Evolutionary conservation across 306 rosid genomes (phyloP), one percentile per base, ranked within the genome.

Genomic region (Trifolium dubium): DNA sequence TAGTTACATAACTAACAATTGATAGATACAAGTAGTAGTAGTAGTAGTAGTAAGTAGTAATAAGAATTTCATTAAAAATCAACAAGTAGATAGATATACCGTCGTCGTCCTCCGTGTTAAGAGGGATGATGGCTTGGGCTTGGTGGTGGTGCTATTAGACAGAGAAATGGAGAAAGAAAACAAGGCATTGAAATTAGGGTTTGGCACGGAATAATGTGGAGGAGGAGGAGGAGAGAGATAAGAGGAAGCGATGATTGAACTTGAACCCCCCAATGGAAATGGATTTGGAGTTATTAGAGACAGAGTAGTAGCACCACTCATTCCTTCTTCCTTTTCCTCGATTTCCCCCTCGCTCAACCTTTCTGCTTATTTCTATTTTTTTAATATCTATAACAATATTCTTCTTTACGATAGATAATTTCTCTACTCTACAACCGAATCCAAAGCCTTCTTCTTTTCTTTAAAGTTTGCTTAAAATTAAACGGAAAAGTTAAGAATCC

Each of bases 301-400:
- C 18, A 49, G 19, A 49, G 18, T 5, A 46, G n/a, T 11, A 44
- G 18, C 6, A 14, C 18, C 54, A 49, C 54, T 49, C 19, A 49
- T 49, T 49, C 54, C 54, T 49, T 49, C 54, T 49, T 49, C 54
- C 54, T 49, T 49, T 49, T 49, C 54, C 54, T 49, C 54, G 54
- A 49, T 49, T 49, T 49, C 17, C 54, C n/a, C 19, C n/a, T n/a
- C n/a, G n/a, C 54, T 5, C 3, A 14, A 1, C 18, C 8, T 47
- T 47, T 47, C n/a, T n/a, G n/a, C n/a, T n/a, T n/a, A n/a, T n/a
- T n/a, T n/a, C n/a, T n/a, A n/a, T n/a, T n/a, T n/a, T n/a, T n/a
- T n/a, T n/a, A n/a, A n/a, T n/a, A n/a, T n/a, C n/a, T n/a, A n/a
- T n/a, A n/a, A n/a, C n/a, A n/a, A n/a, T n/a, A n/a, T n/a, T n/a